phyloP scores from a whole-genome alignment of 2,329 filamentous ascomycete genomes.

The Aspergillus alliaceus region DNA sequence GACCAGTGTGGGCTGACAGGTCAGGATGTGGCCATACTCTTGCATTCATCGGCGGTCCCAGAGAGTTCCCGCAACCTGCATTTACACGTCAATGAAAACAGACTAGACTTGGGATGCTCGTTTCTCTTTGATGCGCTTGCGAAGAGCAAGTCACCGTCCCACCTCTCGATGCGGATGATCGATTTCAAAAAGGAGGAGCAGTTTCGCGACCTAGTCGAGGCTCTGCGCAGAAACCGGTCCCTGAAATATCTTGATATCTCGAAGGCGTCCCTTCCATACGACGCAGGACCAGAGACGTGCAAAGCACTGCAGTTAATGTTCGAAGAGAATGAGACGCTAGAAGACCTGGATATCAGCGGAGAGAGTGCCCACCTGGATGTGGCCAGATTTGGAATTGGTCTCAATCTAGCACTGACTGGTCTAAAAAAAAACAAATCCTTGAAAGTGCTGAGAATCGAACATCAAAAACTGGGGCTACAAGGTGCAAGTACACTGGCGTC shows the following conservation, averaged over 20 bases:
- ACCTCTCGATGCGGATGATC: constrained; percentile 66
- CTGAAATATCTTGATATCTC: constrained; percentile 68
- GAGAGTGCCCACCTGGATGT: constrained; percentile 71
- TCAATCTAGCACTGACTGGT: constrained; percentile 65
- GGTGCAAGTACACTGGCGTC: constrained; percentile 69
- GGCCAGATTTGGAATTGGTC: constrained; percentile 66
- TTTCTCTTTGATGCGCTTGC: constrained; percentile 46
- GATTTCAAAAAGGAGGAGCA: constrained; percentile 67
- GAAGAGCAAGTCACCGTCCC: constrained; percentile 59
- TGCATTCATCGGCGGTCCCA: constrained; percentile 61
- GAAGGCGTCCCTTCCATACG: constrained; percentile 67
- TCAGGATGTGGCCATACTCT: constrained; percentile 62
- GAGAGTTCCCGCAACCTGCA: constrained; percentile 59
- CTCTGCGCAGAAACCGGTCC: constrained; percentile 62
- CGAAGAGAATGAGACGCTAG: constrained; percentile 64
- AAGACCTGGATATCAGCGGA: constrained; percentile 69
- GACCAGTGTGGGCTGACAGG: constrained; percentile 68
- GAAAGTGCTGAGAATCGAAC: constrained; percentile 63
- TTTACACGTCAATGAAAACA: constrained; percentile 65
- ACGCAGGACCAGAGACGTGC: constrained; percentile 67
- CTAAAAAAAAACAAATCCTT: constrained; percentile 64
- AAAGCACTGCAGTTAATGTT: constrained; percentile 64
- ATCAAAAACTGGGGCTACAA: constrained; percentile 68
- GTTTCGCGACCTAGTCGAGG: constrained; percentile 63
- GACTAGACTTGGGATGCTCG: constrained; percentile 45